Conservation (phyloP, 2,329 filamentous ascomycete genomes). For the Fusarium metavorans region DNA sequence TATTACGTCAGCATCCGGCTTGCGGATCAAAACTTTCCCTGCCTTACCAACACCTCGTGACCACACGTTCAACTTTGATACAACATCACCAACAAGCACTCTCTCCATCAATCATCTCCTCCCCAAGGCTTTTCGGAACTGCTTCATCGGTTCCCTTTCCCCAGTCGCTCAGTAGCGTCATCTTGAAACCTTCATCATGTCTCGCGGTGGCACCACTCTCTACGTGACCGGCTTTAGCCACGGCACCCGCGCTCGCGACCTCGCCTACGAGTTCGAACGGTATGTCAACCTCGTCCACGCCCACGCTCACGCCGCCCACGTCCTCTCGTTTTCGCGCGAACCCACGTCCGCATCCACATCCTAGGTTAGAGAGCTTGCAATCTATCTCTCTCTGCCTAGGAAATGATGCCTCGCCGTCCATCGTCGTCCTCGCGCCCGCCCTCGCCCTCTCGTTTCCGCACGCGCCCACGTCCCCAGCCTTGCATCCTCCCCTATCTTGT, state of each 20-base stretch:
- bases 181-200: slow-evolving; percentile 69
- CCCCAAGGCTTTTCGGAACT: slow-evolving; percentile 39
- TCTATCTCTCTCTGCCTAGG: slow-evolving; percentile 44
- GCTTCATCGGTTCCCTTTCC: slow-evolving; percentile 40
- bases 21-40: slow-evolving; percentile 43
- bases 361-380: slow-evolving; percentile 34
- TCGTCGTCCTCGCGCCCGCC: slow-evolving; percentile 45
- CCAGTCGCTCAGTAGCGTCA: slow-evolving; percentile 9
- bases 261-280: slow-evolving; percentile 99
- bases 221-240: slow-evolving; percentile 99
- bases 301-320: slow-evolving; percentile 52
- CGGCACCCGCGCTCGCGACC: slow-evolving; percentile 97
- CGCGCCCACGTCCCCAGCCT: slow-evolving; percentile 44
- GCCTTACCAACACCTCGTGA: slow-evolving; percentile 32
- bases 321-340: slow-evolving; percentile 49
- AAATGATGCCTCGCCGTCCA: slow-evolving; percentile 43
- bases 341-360: slow-evolving; percentile 41
- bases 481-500: slow-evolving; percentile 36
- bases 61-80: slow-evolving; percentile 35
- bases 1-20: slow-evolving; percentile 43
- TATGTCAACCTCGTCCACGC: slow-evolving; percentile 77
- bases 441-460: slow-evolving; percentile 45
- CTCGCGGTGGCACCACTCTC: slow-evolving; percentile 91
- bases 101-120: slow-evolving; percentile 35
- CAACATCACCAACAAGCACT: slow-evolving; percentile 31